These are phyloP conservation scores for Scheffersomyces illinoinensis DNA, from an alignment of 1,139 yeast species.

Conservation along the genomic window DNA sequence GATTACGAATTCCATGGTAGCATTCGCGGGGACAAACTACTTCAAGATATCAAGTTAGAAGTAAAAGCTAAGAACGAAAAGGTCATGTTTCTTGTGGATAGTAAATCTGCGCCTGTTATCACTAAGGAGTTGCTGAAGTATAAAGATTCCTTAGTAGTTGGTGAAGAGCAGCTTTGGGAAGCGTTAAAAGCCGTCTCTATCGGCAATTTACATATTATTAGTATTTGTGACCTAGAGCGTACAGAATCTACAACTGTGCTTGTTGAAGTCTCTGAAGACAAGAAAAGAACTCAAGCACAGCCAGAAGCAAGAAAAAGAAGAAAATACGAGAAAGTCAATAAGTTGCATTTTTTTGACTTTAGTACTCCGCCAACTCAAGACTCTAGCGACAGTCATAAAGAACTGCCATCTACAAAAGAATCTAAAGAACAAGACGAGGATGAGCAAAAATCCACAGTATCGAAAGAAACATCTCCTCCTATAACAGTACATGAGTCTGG, in stretches of 20 bases:
- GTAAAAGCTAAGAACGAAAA: neutral
- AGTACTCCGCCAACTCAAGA: constrained; percentile 6
- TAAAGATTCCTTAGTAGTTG: neutral
- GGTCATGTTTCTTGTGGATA: neutral
- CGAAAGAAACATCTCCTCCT: constrained; percentile 1
- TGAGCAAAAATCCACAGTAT: neutral
- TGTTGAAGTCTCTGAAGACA: constrained; percentile 1
- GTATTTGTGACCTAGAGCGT: constrained; percentile 2
- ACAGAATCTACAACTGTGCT: neutral
- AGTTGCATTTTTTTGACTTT: constrained; percentile 36
- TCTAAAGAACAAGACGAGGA: neutral
- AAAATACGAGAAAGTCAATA: constrained; percentile 32
- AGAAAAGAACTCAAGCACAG: constrained; percentile 8
- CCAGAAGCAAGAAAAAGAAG: constrained; percentile 25
- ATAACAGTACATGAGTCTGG: neutral
- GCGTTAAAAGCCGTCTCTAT: constrained; percentile 5
- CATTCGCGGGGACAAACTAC: constrained; percentile 2
- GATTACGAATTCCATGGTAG: neutral
- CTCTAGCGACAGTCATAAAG: neutral
- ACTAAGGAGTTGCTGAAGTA: neutral
- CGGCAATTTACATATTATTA: constrained; percentile 1
- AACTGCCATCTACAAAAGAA: neutral
- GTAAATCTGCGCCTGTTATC: neutral
- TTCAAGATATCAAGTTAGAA: constrained; percentile 4
- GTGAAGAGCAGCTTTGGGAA: constrained; percentile 2